phyloP scores from a whole-genome alignment of 1,284 basidiomycete species.

The Apiotrichum siamense region DNA sequence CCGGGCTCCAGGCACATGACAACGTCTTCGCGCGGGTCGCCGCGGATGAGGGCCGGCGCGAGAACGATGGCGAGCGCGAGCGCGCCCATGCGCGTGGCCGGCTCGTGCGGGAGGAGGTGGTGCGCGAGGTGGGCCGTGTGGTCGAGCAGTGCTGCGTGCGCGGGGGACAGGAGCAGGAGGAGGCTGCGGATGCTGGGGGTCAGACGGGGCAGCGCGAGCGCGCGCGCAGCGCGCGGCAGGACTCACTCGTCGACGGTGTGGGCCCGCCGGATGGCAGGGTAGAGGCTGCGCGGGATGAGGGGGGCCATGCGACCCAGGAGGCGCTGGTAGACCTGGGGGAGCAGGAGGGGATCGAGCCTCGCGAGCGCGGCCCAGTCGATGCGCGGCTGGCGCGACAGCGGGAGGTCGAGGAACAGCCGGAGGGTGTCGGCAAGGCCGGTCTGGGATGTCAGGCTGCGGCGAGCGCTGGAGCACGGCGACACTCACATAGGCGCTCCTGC shows the following conservation, averaged over 20 bases:
- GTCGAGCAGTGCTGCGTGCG: conserved; percentile 12
- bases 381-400: conserved; percentile 21
- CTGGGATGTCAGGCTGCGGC: conserved; percentile 9
- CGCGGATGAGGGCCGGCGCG: conserved; percentile 33
- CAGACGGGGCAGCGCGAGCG: background rate
- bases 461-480: too few relatives aligned
- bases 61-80: conserved; percentile 30
- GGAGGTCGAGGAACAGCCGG: conserved; percentile 24
- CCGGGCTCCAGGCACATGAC: conserved; percentile 31
- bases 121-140: conserved; percentile 23
- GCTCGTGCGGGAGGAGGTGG: conserved; percentile 21
- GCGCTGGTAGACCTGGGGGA: conserved; percentile 19
- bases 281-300: conserved; percentile 17
- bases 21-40: conserved; percentile 34
- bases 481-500: conserved; percentile 31
- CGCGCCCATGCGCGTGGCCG: conserved; percentile 29
- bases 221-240: background rate
- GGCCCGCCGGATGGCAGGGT: conserved; percentile 19
- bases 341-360: conserved; percentile 28
- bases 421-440: conserved; percentile 17
- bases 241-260: conserved; percentile 19
- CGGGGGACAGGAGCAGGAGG: conserved; percentile 16
- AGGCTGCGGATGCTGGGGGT: conserved; percentile 19
- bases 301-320: conserved; percentile 8
- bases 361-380: conserved; percentile 34